A percentile compares a stretch with the other conserved stretches of the same genome.
Conservation (phyloP, 805 yeast species). For the Tetrapisispora fleetii region DNA sequence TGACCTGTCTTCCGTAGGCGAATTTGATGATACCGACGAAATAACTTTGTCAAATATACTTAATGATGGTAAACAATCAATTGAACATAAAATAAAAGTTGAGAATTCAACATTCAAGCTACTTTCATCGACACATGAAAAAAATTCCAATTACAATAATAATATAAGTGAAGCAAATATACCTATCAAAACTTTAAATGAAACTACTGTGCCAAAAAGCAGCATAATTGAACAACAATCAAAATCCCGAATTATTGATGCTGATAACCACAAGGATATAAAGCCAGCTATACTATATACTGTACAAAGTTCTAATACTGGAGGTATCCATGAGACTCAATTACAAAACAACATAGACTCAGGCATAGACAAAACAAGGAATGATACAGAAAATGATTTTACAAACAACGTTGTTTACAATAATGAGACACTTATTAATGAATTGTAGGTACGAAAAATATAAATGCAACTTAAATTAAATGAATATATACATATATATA, state of each 20-base stretch:
- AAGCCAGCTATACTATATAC: not conserved
- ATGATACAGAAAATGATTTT: not conserved
- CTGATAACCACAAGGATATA: too few species aligned
- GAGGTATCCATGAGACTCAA: not conserved
- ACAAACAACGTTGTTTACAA: not conserved
- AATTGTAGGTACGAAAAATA: not conserved
- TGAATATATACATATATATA: not conserved
- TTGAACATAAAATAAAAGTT: not conserved
- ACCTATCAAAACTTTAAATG: not conserved
- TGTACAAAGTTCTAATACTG: not conserved
- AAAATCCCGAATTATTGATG: not conserved
- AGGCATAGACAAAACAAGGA: not conserved
- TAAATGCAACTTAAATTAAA: not conserved
- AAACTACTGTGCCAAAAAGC: not conserved
- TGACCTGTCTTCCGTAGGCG: not conserved
- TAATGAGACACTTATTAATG: not conserved
- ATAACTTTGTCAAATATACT: not conserved
- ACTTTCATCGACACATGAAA: not conserved
- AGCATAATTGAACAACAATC: not conserved
- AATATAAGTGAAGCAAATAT: too few species aligned
- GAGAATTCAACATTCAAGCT: not conserved
- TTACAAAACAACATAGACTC: not conserved
- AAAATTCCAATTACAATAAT: too few species aligned
- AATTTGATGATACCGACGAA: not conserved
- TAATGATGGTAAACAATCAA: not conserved